Evolutionary conservation across 352 stramenopile species (phyloP).

Genomic region (Phytopythium delawarense): DNA sequence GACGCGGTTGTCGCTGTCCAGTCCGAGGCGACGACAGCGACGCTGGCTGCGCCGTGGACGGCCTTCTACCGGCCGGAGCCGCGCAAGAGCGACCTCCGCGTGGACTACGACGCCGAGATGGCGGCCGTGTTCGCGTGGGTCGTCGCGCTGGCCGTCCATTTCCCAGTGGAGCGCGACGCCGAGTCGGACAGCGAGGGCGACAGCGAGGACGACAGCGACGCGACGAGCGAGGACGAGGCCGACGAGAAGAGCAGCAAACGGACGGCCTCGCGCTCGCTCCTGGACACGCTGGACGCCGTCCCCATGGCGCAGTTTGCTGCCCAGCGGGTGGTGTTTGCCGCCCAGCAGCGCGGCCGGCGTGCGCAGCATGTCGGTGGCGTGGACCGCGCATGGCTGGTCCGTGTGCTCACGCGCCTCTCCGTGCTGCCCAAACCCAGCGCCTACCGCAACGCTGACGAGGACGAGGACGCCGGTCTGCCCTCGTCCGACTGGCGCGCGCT

Average conservation of each 20-base stretch:
- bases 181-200: conserved; percentile 16
- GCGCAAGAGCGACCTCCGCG: conserved; percentile 17
- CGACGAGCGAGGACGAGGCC: conserved; percentile 31
- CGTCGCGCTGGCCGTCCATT: conserved; percentile 45
- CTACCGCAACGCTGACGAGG: conserved; percentile 30
- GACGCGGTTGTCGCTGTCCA: conserved; percentile 17
- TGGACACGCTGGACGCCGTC: conserved; percentile 18
- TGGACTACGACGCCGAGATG: conserved; percentile 35
- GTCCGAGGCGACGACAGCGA: background rate
- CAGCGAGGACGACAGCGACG: conserved; percentile 39
- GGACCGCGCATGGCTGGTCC: conserved; percentile 39
- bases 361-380: conserved; percentile 16
- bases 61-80: conserved; percentile 46
- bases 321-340: conserved; percentile 34
- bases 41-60: conserved; percentile 34
- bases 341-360: conserved; percentile 24
- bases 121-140: conserved; percentile 47
- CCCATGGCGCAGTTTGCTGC: conserved; percentile 30
- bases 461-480: conserved; percentile 30
- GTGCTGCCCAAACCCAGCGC: conserved; percentile 31
- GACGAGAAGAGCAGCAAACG: conserved; percentile 12
- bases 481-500: conserved; percentile 28
- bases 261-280: conserved; percentile 3
- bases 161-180: conserved; percentile 33
- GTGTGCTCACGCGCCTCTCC: conserved; percentile 36